Evolutionary conservation across 2,329 filamentous ascomycete species (phyloP), one percentile per base, ranked within the genome.

Genomic region (Helotiales sp.): DNA sequence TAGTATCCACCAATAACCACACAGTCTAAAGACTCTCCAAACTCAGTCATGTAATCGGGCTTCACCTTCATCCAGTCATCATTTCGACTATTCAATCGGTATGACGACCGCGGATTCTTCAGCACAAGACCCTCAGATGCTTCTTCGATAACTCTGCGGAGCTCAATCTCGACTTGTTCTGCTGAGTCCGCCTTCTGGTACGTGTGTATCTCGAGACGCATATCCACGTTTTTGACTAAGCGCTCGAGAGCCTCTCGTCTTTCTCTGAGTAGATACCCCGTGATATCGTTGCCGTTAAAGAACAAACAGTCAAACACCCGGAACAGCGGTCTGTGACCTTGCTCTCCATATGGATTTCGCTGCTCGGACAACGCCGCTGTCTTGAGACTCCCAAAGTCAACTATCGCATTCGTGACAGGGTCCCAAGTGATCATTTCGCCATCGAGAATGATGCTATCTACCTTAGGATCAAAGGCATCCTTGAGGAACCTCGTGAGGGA

Each of bases 401-500:
- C 88, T 52, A 95, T 89, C 55, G 89, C 89, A 74, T 96, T 89
- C 50, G 89, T 80, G 44, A 88, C 85, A 60, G 92, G 90, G 70
- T 98, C 91, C 95, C 95, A 99, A 0, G 93, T 96, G 57, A 99
- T 92, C 95, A 99, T 99, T 72, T 99, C 95, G 9, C 95, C 95
- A 67, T 99, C 95, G 0, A 99, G 80, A 50, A 99, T 96, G 63
- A 96, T 81, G 69, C 90, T 97, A 15, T 87, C 81, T 0, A 98
- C 91, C 1, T 87, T 86, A 0, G 85, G 77, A 2, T 86, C 79
- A 71, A 99, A 98, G 0, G 91, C 91, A 38, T 85, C 79, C 52
- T 84, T 84, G 19, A 98, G 77, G 70, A 96, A 88, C 31, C 91
- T 82, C 0, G 93, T 96, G 52, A 98, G 73, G 6, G 92, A 86